Percentiles rank a stretch among this genome's conserved stretches.
These are phyloP conservation scores for Borovskyia barvae DNA, from an alignment of 208 protist genomes.

Conservation along the genomic window DNA sequence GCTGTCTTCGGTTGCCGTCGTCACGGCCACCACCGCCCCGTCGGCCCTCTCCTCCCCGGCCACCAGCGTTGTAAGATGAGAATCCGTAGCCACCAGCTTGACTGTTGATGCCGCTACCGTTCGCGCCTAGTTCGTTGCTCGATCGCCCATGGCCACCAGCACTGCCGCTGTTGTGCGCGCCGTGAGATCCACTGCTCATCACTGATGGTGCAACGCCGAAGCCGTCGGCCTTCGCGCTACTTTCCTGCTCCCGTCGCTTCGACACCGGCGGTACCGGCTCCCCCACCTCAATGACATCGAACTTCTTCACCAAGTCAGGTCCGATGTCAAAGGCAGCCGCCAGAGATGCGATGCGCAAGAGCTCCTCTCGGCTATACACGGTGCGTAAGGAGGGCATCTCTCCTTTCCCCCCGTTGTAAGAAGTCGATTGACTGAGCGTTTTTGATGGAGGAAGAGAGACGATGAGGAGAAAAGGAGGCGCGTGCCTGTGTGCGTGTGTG, in stretches of 20 bases:
- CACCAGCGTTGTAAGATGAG: slow-evolving; percentile 2
- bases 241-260: slow-evolving; percentile 34
- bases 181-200: too few relatives aligned
- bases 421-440: background rate
- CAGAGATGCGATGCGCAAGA: slow-evolving; percentile 45
- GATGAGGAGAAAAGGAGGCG: too few relatives aligned
- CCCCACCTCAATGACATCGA: slow-evolving; percentile 61
- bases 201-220: too few relatives aligned
- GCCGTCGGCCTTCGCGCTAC: background rate
- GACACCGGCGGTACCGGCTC: slow-evolving; percentile 26
- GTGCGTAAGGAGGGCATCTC: slow-evolving; percentile 24
- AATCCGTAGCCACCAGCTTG: slow-evolving; percentile 5
- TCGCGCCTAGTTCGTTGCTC: slow-evolving; percentile 4
- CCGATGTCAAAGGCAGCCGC: slow-evolving; percentile 30
- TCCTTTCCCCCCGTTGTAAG: background rate
- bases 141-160: slow-evolving; percentile 7
- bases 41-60: slow-evolving; percentile 9
- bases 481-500: too few relatives aligned
- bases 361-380: slow-evolving; percentile 56
- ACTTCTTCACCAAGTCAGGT: slow-evolving; percentile 45
- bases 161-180: slow-evolving; percentile 3
- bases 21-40: slow-evolving; percentile 10
- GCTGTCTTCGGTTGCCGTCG: slow-evolving; percentile 1
- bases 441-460: too few relatives aligned
- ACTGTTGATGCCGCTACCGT: slow-evolving; percentile 8